Evolutionary conservation across 2,329 filamentous ascomycete species (phyloP).

Genomic region (Lasiodiplodia theobromae): DNA sequence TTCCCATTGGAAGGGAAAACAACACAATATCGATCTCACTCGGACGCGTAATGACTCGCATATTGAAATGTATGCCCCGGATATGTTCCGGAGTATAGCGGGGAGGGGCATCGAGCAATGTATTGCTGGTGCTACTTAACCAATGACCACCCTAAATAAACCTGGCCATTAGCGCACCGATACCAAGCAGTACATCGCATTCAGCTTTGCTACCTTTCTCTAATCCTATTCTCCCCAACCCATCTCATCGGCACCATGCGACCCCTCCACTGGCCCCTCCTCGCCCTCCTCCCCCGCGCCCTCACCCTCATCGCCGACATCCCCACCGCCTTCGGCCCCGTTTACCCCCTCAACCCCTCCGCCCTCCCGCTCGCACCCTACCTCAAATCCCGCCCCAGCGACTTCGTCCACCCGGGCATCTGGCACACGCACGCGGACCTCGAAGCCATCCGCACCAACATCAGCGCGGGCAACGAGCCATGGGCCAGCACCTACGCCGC

Average conservation of each 20-base stretch:
- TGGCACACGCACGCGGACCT: conserved; percentile 39
- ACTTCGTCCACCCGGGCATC: conserved; percentile 37
- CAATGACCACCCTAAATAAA: too few relatives aligned
- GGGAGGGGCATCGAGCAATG: too few relatives aligned
- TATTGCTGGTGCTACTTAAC: too few relatives aligned
- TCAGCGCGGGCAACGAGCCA: conserved; percentile 33
- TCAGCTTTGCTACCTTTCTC: too few relatives aligned
- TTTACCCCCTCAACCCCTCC: background rate
- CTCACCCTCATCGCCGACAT: background rate
- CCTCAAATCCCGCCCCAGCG: conserved; percentile 17
- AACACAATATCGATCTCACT: background rate
- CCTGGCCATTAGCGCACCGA: too few relatives aligned
- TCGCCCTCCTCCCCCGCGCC: background rate
- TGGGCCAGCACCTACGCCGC: conserved; percentile 32
- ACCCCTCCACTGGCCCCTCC: too few relatives aligned
- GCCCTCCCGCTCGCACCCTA: background rate
- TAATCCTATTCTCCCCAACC: too few relatives aligned
- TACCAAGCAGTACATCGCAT: too few relatives aligned
- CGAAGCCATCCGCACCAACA: conserved; percentile 34
- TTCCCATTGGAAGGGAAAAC: background rate
- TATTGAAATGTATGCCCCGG: too few relatives aligned
- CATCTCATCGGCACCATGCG: too few relatives aligned
- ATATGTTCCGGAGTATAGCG: too few relatives aligned
- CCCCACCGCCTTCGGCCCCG: conserved; percentile 4
- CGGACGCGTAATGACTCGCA: too few relatives aligned